Percentiles rank a stretch among this genome's conserved stretches.
Evolutionary conservation across 176 grass and related monocot species (phyloP).

Genomic region (Eremochloa ophiuroides): DNA sequence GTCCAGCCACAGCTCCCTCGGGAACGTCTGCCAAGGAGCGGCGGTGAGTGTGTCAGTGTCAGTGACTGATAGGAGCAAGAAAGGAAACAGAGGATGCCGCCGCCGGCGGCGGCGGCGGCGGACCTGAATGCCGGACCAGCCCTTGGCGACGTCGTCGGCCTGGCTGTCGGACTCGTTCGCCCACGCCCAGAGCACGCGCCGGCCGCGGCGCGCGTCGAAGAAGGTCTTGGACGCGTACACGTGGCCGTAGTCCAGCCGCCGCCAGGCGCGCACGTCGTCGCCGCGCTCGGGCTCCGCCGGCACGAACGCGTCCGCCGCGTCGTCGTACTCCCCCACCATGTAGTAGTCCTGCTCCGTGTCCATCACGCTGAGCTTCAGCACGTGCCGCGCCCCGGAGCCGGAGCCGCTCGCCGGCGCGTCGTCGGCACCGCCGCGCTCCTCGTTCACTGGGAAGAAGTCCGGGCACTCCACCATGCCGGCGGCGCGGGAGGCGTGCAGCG

Average conservation of each 20-base stretch:
- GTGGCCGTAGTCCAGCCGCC: constrained; percentile 60
- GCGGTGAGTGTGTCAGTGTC: neutral
- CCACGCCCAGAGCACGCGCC: constrained; percentile 71
- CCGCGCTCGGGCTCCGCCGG: constrained; percentile 36
- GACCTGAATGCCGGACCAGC: constrained; percentile 77
- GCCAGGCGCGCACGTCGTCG: constrained; percentile 45
- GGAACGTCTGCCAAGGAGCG: constrained; percentile 31
- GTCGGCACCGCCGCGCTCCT: neutral
- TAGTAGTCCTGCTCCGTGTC: constrained; percentile 57
- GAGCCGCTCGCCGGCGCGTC: constrained; percentile 33
- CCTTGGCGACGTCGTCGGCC: constrained; percentile 38
- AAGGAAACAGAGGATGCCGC: neutral
- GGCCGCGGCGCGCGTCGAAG: constrained; percentile 44
- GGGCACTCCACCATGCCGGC: constrained; percentile 66
- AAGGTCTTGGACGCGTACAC: constrained; percentile 87
- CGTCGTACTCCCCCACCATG: constrained; percentile 66
- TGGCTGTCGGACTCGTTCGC: constrained; percentile 66
- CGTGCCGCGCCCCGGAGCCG: constrained; percentile 30
- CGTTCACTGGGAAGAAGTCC: constrained; percentile 65
- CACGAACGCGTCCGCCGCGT: constrained; percentile 45
- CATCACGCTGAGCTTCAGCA: constrained; percentile 63
- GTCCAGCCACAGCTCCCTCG: constrained; percentile 71
- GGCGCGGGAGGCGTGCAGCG: constrained; percentile 35
- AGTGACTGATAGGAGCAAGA: neutral
- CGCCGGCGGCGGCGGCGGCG: neutral